Percentiles rank a stretch among this genome's conserved stretches.
phyloP scores from a whole-genome alignment of 78 protist species.

The Creolimax fragrantissima region DNA sequence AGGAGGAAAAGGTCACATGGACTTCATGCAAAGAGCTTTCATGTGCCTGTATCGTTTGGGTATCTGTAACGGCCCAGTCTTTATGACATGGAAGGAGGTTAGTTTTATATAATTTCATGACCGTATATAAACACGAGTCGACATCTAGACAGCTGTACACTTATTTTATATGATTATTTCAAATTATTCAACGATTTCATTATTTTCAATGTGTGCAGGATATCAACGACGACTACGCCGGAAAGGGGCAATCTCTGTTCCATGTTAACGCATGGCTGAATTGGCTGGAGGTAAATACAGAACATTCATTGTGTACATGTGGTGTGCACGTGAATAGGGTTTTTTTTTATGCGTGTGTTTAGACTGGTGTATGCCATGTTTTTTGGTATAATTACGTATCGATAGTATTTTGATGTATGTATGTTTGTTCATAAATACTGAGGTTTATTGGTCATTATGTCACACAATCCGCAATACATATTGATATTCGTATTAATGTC shows the following conservation, averaged over 20 bases:
- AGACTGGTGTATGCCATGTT: no score
- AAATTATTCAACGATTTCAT: neutral
- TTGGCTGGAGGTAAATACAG: neutral
- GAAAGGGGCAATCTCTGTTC: neutral
- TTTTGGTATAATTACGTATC: no score
- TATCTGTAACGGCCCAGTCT: neutral
- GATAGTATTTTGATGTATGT: no score
- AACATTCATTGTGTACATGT: no score
- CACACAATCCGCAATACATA: no score
- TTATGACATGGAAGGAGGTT: slow-evolving; percentile 2
- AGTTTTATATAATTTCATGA: neutral
- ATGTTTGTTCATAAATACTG: no score
- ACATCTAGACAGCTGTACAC: neutral
- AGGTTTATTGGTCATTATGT: no score
- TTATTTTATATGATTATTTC: neutral
- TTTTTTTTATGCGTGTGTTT: no score
- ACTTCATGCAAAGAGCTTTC: neutral
- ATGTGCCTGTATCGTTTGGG: neutral
- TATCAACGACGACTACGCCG: neutral
- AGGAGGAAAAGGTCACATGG: neutral
- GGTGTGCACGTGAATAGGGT: no score
- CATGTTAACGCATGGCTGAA: neutral
- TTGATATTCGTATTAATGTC: no score
- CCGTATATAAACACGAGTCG: neutral
- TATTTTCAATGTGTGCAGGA: neutral